Evolutionary conservation across 352 stramenopile genomes (phyloP).

Genomic region (Globisporangium carolinianum): DNA sequence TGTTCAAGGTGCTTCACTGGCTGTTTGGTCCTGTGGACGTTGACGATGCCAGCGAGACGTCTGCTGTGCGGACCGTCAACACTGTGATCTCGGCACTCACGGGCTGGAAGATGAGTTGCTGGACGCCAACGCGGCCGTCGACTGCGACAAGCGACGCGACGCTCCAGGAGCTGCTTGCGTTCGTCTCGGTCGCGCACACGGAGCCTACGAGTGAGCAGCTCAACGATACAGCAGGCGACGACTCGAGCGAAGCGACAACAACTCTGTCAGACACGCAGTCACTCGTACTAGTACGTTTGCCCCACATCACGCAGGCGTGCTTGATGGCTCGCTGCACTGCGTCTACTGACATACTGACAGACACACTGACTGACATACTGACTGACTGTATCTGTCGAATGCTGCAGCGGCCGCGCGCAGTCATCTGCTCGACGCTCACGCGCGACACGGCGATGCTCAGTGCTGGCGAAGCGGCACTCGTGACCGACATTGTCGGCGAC

Average conservation of each 20-base stretch:
- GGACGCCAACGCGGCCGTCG: constrained; percentile 7
- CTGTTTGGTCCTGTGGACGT: constrained; percentile 17
- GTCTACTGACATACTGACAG: no score
- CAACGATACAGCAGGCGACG: no score
- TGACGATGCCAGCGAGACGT: neutral
- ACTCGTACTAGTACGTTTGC: no score
- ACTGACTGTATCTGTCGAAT: no score
- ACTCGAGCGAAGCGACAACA: neutral
- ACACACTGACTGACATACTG: no score
- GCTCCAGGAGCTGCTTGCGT: constrained; percentile 26
- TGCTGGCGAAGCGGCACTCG: constrained; percentile 30
- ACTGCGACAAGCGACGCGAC: constrained; percentile 17
- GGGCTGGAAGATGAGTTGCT: constrained; percentile 50
- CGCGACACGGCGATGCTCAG: constrained; percentile 6
- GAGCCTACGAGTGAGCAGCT: neutral
- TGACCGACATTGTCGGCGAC: constrained; percentile 45
- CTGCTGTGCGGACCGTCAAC: constrained; percentile 19
- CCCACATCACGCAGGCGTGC: no score
- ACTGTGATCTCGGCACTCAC: constrained; percentile 37
- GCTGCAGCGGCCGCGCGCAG: constrained; percentile 23
- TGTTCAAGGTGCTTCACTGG: constrained; percentile 68
- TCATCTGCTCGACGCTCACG: constrained; percentile 27
- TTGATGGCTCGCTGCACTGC: no score
- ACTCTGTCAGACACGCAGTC: no score
- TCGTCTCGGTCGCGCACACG: neutral